A percentile compares a stretch with the other conserved stretches of the same genome.
phyloP scores from a whole-genome alignment of 345 rosid genomes.

The Lepidium aucheri region DNA sequence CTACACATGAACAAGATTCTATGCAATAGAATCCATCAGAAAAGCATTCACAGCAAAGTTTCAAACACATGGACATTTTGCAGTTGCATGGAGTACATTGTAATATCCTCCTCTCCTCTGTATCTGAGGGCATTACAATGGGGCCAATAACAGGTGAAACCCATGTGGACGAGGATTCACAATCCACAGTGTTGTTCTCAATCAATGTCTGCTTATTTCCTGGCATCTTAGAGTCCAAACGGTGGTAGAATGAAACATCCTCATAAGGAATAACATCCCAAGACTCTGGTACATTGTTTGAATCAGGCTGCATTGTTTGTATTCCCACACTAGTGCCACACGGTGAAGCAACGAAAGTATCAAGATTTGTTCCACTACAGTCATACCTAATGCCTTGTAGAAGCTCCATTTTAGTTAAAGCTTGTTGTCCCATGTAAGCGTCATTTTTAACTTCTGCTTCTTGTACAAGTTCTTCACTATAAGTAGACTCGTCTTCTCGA shows the following conservation, averaged over 20 bases:
- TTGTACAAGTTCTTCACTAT: constrained; percentile 15
- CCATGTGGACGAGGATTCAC: constrained; percentile 27
- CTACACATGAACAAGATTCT: too few species aligned
- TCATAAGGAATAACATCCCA: constrained; percentile 5
- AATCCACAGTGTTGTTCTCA: constrained; percentile 20
- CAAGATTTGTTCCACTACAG: constrained; percentile 21
- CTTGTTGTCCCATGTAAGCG: constrained; percentile 5
- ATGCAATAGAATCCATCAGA: too few species aligned
- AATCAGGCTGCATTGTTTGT: constrained; percentile 19
- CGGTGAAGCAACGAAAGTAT: constrained; percentile 28
- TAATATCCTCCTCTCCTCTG: constrained; percentile 56
- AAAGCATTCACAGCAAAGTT: too few species aligned
- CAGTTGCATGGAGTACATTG: too few species aligned
- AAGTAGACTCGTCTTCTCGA: background rate
- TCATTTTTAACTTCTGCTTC: background rate
- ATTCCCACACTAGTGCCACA: constrained; percentile 18
- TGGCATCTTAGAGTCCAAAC: constrained; percentile 71
- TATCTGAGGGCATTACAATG: constrained; percentile 45
- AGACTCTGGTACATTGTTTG: constrained; percentile 7
- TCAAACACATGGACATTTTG: too few species aligned
- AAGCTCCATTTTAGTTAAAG: too few species aligned
- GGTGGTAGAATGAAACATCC: constrained; percentile 56
- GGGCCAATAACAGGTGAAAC: constrained; percentile 86
- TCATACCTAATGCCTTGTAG: too few species aligned
- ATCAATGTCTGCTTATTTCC: constrained; percentile 20